Evolutionary conservation across 495 filamentous ascomycete species (phyloP).

Genomic region (Penicillium canariense): DNA sequence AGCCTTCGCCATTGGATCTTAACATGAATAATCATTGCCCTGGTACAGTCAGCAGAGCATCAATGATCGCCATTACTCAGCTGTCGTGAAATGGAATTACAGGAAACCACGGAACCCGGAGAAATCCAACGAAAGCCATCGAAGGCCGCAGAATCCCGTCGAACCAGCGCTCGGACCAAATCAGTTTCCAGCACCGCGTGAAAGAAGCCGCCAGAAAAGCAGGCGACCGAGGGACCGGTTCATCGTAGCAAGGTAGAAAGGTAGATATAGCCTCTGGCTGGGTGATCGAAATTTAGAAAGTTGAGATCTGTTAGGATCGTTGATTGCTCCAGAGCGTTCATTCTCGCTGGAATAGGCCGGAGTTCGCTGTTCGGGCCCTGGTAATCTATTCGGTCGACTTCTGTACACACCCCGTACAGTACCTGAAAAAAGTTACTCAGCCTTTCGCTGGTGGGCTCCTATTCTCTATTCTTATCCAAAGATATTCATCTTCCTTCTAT

Average conservation of each 20-base stretch:
- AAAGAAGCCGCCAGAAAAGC: conserved; percentile 26
- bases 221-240: conserved; percentile 1
- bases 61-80: conserved; percentile 15
- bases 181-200: conserved; percentile 5
- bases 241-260: conserved; percentile 5
- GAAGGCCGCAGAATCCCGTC: conserved; percentile 35
- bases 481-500: conserved; percentile 17
- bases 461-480: conserved; percentile 23
- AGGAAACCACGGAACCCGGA: conserved; percentile 19
- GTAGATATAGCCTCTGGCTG: conserved; percentile 4
- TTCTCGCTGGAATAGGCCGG: neutral
- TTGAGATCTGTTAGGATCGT: neutral
- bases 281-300: neutral
- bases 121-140: conserved; percentile 29
- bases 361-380: conserved; percentile 1
- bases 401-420: conserved; percentile 20
- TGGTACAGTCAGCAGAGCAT: neutral
- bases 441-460: conserved; percentile 13
- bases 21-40: neutral
- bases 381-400: conserved; percentile 22
- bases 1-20: neutral
- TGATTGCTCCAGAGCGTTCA: neutral
- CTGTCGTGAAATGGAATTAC: neutral
- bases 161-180: conserved; percentile 37
- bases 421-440: conserved; percentile 33